Conservation (phyloP, 2,329 filamentous ascomycete genomes). For the Microcera coccophila region DNA sequence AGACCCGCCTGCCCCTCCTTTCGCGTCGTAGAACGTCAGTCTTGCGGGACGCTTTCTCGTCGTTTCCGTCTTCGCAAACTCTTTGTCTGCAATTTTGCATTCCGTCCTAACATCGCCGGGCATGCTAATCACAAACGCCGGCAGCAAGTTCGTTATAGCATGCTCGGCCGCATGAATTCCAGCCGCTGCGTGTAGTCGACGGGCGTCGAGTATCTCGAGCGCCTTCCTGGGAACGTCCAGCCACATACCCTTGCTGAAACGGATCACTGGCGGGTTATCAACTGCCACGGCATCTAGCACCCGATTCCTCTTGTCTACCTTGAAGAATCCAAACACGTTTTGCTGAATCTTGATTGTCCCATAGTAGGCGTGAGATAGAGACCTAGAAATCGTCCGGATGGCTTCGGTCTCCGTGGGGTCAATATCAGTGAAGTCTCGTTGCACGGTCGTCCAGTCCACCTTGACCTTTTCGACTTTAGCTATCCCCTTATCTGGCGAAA, state of each 20-base stretch:
- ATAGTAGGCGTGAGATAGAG: conserved; percentile 71
- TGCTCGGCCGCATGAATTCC: conserved; percentile 95
- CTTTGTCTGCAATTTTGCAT: conserved; percentile 85
- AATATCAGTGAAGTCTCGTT: conserved; percentile 90
- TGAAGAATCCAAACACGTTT: conserved; percentile 95
- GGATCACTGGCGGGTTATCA: conserved; percentile 85
- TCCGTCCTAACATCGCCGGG: conserved; percentile 92
- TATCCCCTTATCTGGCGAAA: conserved; percentile 73
- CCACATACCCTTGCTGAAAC: conserved; percentile 89
- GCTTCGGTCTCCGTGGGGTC: conserved; percentile 90
- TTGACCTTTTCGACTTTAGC: conserved; percentile 85
- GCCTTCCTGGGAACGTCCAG: conserved; percentile 79
- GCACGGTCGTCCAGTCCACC: conserved; percentile 91
- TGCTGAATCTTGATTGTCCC: conserved; percentile 82
- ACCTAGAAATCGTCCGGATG: conserved; percentile 65
- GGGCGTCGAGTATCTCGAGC: conserved; percentile 70
- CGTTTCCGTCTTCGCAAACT: conserved; percentile 69
- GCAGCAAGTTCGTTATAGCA: conserved; percentile 79
- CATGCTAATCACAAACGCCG: conserved; percentile 84
- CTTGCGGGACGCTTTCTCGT: conserved; percentile 78
- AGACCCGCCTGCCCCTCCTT: conserved; percentile 76
- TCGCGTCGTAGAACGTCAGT: conserved; percentile 91
- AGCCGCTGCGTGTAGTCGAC: conserved; percentile 75
- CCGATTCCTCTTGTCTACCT: conserved; percentile 79
- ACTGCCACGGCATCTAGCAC: conserved; percentile 91